Percentiles rank a stretch among this genome's conserved stretches.
phyloP scores from a whole-genome alignment of 2,329 filamentous ascomycete species.

The Drechslerella coelobrocha region DNA sequence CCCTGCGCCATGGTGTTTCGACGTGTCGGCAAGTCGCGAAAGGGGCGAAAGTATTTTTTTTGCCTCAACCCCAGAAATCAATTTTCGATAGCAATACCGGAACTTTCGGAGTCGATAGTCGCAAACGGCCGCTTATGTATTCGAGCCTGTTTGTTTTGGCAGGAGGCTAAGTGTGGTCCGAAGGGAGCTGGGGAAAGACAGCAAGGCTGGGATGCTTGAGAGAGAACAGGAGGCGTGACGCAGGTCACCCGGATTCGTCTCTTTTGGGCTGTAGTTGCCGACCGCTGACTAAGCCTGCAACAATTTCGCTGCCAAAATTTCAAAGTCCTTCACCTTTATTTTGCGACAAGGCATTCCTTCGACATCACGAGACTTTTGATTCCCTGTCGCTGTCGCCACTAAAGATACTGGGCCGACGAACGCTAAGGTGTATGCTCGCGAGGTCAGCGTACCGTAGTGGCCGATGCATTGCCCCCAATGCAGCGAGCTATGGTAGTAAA shows the following conservation, averaged over 20 bases:
- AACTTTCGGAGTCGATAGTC: background rate
- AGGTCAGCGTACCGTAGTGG: conserved; percentile 35
- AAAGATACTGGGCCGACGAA: too few relatives aligned
- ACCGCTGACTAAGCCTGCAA: conserved; percentile 42
- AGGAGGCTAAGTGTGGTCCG: background rate
- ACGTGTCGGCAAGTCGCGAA: conserved; percentile 9
- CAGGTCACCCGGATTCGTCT: conserved; percentile 34
- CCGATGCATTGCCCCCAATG: conserved; percentile 41
- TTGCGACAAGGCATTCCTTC: background rate
- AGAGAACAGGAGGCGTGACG: conserved; percentile 45
- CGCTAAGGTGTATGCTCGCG: conserved; percentile 46
- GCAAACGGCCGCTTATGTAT: background rate
- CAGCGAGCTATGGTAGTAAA: conserved; percentile 10
- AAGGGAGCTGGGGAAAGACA: background rate
- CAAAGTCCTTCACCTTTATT: background rate
- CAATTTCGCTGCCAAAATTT: too few relatives aligned
- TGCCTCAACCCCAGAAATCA: background rate
- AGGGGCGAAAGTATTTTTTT: conserved; percentile 14
- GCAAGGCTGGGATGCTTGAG: conserved; percentile 6
- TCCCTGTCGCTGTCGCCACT: too few relatives aligned
- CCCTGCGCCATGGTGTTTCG: conserved; percentile 23
- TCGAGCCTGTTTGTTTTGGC: background rate
- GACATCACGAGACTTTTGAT: conserved; percentile 14
- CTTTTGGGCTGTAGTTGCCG: conserved; percentile 14
- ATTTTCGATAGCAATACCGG: background rate